Conservation (phyloP, 306 rosid species). For the Elaeagnus macrophylla region DNA sequence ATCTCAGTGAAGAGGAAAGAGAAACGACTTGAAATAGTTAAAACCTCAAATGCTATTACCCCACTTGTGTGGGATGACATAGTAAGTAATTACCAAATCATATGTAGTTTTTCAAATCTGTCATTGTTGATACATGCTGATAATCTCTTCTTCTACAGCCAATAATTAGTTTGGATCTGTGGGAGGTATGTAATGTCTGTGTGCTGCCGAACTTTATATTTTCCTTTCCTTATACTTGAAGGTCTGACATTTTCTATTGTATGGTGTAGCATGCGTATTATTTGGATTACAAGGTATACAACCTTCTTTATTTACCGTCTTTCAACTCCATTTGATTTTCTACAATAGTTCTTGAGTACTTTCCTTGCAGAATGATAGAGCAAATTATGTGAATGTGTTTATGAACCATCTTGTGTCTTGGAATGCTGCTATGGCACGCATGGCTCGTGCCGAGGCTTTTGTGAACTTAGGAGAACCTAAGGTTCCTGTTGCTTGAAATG, state of each 20-base stretch:
- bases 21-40: slow-evolving; percentile 50
- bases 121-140: slow-evolving; percentile 13
- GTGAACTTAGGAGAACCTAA: slow-evolving; percentile 87
- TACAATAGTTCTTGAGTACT: slow-evolving; percentile 9
- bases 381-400: slow-evolving; percentile 57
- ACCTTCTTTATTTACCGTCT: slow-evolving; percentile 2
- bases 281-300: slow-evolving; percentile 77
- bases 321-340: slow-evolving; percentile 5
- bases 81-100: slow-evolving; percentile 38
- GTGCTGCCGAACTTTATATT: slow-evolving; percentile 10
- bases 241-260: slow-evolving; percentile 22
- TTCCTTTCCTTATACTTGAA: slow-evolving; percentile 7
- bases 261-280: slow-evolving; percentile 84
- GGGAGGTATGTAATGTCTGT: slow-evolving; percentile 66
- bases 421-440: slow-evolving; percentile 58
- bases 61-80: slow-evolving; percentile 84
- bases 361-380: slow-evolving; percentile 71
- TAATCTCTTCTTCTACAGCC: slow-evolving; percentile 60
- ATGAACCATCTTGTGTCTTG: slow-evolving; percentile 88
- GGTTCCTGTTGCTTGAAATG: slow-evolving; percentile 59
- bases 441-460: slow-evolving; percentile 61
- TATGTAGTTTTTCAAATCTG: slow-evolving; percentile 7
- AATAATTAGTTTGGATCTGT: slow-evolving; percentile 74
- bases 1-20: slow-evolving; percentile 75
- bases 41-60: slow-evolving; percentile 68